Evolutionary conservation across 1,139 yeast genomes (phyloP).

Genomic region (Taphrina flavorubra): DNA sequence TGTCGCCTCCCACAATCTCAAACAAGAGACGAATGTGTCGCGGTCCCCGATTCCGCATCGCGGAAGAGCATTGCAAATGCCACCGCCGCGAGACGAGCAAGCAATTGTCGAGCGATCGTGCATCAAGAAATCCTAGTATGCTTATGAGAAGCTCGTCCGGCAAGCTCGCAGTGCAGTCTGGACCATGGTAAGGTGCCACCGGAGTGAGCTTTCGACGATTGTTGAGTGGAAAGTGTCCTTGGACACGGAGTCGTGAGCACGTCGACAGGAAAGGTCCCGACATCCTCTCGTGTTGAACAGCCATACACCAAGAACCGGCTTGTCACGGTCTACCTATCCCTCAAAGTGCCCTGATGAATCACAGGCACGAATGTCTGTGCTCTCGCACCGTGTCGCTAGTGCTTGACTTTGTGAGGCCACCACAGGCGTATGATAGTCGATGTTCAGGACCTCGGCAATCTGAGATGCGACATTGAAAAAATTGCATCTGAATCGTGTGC

Average conservation of each 20-base stretch:
- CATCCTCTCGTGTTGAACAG: not conserved
- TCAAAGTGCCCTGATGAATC: no score
- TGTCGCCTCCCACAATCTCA: slow-evolving; percentile 21
- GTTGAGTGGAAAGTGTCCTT: slow-evolving; percentile 12
- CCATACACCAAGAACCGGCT: no score
- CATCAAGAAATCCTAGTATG: not conserved
- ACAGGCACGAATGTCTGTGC: no score
- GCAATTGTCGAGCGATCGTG: slow-evolving; percentile 14
- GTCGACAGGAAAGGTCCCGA: slow-evolving; percentile 2
- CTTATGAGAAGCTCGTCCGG: slow-evolving; percentile 6
- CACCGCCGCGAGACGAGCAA: slow-evolving; percentile 25
- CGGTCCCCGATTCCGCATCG: not conserved
- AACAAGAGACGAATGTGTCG: slow-evolving; percentile 20
- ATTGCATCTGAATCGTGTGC: no score
- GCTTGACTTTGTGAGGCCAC: no score
- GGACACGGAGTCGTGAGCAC: slow-evolving; percentile 5
- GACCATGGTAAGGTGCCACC: not conserved
- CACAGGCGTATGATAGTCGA: no score
- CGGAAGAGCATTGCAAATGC: not conserved
- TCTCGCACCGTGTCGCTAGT: no score
- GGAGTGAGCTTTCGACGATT: not conserved
- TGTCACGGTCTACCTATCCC: no score
- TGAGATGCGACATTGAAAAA: no score
- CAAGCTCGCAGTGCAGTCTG: not conserved
- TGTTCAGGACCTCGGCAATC: no score